Evolutionary conservation across 192 early-diverging fungal genomes (phyloP).

Genomic region (Dispira simplex): DNA sequence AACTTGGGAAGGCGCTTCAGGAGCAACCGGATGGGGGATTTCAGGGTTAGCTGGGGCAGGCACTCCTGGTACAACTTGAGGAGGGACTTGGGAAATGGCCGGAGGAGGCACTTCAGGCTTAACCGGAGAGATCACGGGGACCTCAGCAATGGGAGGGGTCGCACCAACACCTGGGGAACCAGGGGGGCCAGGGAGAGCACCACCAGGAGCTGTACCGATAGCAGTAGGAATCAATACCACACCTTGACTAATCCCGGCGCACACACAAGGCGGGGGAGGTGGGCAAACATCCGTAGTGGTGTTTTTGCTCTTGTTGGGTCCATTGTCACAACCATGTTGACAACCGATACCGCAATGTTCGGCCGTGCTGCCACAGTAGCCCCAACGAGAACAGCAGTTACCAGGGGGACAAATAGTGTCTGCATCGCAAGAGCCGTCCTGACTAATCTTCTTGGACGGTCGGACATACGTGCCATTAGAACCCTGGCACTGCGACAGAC

Average conservation of each 20-base stretch:
- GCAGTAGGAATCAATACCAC: not conserved
- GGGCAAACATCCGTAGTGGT: not conserved
- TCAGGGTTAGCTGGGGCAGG: no score
- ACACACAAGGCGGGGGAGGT: slow-evolving; percentile 5
- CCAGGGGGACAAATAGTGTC: slow-evolving; percentile 9
- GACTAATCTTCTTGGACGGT: slow-evolving; percentile 9
- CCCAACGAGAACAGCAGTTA: slow-evolving; percentile 10
- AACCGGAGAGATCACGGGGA: no score
- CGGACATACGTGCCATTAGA: slow-evolving; percentile 1
- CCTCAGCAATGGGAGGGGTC: no score
- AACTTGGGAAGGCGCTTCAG: no score
- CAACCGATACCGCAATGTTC: slow-evolving; percentile 4
- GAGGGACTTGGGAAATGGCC: no score
- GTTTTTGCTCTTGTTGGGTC: not conserved
- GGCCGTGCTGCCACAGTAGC: slow-evolving; percentile 9
- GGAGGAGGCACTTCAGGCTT: no score
- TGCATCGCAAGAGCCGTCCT: slow-evolving; percentile 7
- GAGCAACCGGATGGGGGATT: no score
- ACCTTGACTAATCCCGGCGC: not conserved
- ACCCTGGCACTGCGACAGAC: slow-evolving; percentile 9
- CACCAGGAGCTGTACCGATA: no score
- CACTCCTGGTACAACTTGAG: no score
- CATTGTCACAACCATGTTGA: not conserved
- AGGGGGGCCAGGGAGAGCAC: no score
- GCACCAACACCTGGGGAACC: no score